Conservation (phyloP, 306 rosid genomes). For the Fragaria nilgerrensis region DNA sequence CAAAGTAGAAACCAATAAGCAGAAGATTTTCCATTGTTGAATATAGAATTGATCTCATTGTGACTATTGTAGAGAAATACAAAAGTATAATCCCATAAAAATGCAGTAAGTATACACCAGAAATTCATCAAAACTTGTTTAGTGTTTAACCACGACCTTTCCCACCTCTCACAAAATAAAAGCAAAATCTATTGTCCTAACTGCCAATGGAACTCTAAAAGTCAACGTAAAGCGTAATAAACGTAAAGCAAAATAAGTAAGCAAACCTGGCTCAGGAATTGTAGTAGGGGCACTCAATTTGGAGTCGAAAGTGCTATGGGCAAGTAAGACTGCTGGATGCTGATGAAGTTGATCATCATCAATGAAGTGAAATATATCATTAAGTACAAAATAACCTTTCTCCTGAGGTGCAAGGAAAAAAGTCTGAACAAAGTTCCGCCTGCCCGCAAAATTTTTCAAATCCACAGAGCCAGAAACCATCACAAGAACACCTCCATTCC, state of each 20-base stretch:
- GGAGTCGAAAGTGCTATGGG: constrained; percentile 66
- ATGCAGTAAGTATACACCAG: neutral
- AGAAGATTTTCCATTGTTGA: neutral
- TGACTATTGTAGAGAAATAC: constrained; percentile 3
- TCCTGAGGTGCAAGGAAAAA: constrained; percentile 99
- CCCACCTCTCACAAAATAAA: neutral
- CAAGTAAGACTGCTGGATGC: constrained; percentile 69
- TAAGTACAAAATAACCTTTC: constrained; percentile 84
- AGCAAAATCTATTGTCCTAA: neutral
- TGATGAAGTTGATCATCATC: constrained; percentile 75
- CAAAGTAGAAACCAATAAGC: constrained; percentile 15
- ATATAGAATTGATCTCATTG: neutral
- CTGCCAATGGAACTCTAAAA: neutral
- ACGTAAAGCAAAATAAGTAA: neutral
- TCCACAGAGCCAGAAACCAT: constrained; percentile 94
- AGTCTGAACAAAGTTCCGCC: constrained; percentile 87
- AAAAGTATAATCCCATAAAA: neutral
- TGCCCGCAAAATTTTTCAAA: constrained; percentile 53
- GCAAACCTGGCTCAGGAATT: constrained; percentile 66
- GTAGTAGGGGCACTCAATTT: constrained; percentile 46
- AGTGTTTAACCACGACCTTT: neutral
- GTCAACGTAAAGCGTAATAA: neutral
- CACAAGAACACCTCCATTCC: constrained; percentile 90
- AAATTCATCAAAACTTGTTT: neutral
- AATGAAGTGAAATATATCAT: constrained; percentile 81